phyloP scores from a whole-genome alignment of 2,329 filamentous ascomycete genomes.

The Daldinia sp. region DNA sequence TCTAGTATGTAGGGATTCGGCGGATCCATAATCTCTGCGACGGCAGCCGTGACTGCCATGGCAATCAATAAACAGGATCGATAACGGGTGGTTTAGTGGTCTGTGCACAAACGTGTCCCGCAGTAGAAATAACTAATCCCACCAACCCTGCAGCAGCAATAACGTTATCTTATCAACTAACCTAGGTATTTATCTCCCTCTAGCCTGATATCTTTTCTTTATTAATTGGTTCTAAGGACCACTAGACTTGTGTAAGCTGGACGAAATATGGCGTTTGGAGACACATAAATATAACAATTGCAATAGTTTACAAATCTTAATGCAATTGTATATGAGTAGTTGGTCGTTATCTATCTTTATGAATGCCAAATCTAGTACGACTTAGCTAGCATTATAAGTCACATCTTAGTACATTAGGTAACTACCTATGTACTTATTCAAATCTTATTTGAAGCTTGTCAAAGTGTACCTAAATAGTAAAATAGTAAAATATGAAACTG shows the following conservation, averaged over 20 bases:
- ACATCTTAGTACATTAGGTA: background rate
- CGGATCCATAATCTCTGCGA: conserved; percentile 17
- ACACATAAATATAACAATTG: background rate
- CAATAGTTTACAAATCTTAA: background rate
- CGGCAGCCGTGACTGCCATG: conserved; percentile 16
- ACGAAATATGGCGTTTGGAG: background rate
- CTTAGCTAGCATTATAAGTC: too few relatives aligned
- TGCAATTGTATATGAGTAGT: background rate
- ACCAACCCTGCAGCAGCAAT: background rate
- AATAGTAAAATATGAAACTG: too few relatives aligned
- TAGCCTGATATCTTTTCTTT: background rate
- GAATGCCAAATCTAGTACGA: background rate
- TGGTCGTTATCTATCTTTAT: background rate
- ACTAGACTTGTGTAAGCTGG: background rate
- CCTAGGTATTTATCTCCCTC: conserved; percentile 2
- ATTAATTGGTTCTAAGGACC: background rate
- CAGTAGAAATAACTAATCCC: conserved; percentile 10
- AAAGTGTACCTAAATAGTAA: too few relatives aligned
- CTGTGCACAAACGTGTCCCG: conserved; percentile 22
- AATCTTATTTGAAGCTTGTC: too few relatives aligned
- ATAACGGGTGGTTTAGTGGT: conserved; percentile 1
- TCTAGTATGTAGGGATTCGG: background rate
- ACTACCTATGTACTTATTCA: too few relatives aligned
- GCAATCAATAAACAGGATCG: conserved; percentile 38
- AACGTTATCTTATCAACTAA: conserved; percentile 29